Evolutionary conservation across 495 filamentous ascomycete genomes (phyloP), one percentile per base, ranked within the genome.

Genomic region (Lasiosphaeriaceae sp.): DNA sequence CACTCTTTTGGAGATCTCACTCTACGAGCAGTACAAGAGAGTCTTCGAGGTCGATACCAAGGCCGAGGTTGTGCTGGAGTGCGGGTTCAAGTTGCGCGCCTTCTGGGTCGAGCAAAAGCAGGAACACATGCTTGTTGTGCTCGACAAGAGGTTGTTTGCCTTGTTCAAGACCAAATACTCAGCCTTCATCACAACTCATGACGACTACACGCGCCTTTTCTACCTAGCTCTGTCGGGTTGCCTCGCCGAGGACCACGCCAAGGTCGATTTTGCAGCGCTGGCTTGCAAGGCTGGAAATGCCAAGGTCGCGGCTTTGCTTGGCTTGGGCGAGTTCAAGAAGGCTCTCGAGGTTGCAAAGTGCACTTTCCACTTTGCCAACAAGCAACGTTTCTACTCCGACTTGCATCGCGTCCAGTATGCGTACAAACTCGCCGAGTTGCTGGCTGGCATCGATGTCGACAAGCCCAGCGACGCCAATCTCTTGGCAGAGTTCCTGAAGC

Each of bases 11-110:
- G 84, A 89, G 66, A 82, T 76, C 22, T 65, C 80, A 4, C 74
- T 84, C 0, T 84, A 85, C 57, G 79, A 83, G 64, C 67, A 76
- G 19, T 87, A 85, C 71, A 75, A 76, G 54, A 62, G 54, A 8
- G 67, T 73, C 31, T 68, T 62, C 66, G 73, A 71, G 61, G 68
- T 56, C 48, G 75, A 81, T 44, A 62, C 62, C 9, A 60, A 31
- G 16, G 75, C 80, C 51, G 74, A 81, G 50, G 66, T 75, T 0
- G 74, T 80, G 0, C 60, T 87, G 11, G 71, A 76, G 23, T 66
- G 77, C 16, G 79, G 79, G 14, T 78, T 81, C 48, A 74, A 76
- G 31, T 73, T 87, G 1, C 76, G 76, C 44, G 63, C 66, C 11
- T 78, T 87, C 51, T 80, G 84, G 66, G 59, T 65, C 0, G 66